Evolutionary conservation across 176 grass and related monocot species (phyloP), one percentile per base, ranked within the genome.

Genomic region (Puccinellia tenuiflora): DNA sequence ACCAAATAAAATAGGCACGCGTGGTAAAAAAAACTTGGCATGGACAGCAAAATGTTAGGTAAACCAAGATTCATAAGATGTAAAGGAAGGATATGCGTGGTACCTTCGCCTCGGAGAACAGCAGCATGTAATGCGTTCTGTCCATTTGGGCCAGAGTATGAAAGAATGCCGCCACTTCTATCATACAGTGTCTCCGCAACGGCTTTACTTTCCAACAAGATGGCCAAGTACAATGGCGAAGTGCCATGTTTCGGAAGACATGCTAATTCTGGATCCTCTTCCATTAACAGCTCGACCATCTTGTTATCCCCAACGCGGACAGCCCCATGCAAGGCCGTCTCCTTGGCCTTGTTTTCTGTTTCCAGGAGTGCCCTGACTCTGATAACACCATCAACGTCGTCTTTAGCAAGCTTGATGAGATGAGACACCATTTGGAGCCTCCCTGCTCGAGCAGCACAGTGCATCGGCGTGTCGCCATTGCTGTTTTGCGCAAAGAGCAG

Each of bases 331-430:
- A 80, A 31, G 3, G 5, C 61, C 0, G 78, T 79, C 59, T 48
- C 39, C 26, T 22, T n/a, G 2, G 0, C 0, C 3, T 0, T 2
- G 5, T 82, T 82, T 26, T 60, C 10, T 12, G 0, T 46, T 16
- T 53, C 30, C 9, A 72, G 1, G 5, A 82, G 6, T 20, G 26
- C 5, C 38, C 33, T 21, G 0, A 57, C 7, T 0, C 14, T 42
- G 55, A 0, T 1, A 4, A 8, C 1, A 2, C 8, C 7, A n/a
- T 7, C 3, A 0, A 9, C 7, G 2, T 48, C 24, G 12, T 29
- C 25, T 57, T 4, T n/a, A 2, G 35, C 17, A 0, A 82, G 67
- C 21, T 0, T 4, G 45, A 82, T 14, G 2, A 82, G 67, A 31
- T 15, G 35, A 33, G 6, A 16, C 0, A 73, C 38, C 68, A 74